Base-by-base conservation (phyloP, 805 yeast genomes). In the Debaryomyces maramus region DNA sequence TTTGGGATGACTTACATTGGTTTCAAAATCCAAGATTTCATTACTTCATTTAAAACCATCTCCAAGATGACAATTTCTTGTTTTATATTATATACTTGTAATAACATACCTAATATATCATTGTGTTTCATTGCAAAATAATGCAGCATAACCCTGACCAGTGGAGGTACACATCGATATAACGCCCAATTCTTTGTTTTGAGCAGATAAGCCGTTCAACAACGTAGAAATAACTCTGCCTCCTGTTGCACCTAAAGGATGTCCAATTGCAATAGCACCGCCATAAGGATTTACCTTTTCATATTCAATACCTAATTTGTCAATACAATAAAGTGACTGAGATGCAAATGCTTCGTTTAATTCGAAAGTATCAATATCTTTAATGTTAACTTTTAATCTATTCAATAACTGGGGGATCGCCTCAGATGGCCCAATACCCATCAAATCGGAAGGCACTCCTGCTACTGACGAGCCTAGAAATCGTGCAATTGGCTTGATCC, bases 231-330 rank as follows among this genome's bases (percentile, higher is more conserved):
- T 48, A 14, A 61, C 49, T 40, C 74, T 52, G 21, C 76, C 80
- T 3, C 71, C 65, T 18, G 95, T 85, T 48, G 88, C 83, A 28
- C 95, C 95, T 48, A 86, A 70, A 26, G 53, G 53, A 33, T 49
- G 53, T 17, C 51, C 51, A 16, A 47, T 23, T n/a, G 52, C 52
- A 36, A 48, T 48, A 8, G 52, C 50, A 9, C 54, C 51, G 30
- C 54, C 54, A 38, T 40, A 44, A 3, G 48, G 51, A 32, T 53
- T 53, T 13, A 52, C 90, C 58, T 79, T 84, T 9, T 45, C 51
- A 23, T 43, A 40, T 23, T 48, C 49, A 13, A 58, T 37, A 37
- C 64, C 70, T 13, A 51, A 47, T 26, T 51, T 50, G 17, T 64
- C 63, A 6, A 46, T 50, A 5, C 50, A 45, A 52, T 52, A 38